Evolutionary conservation across 2,329 filamentous ascomycete species (phyloP), one percentile per base, ranked within the genome.

Genomic region (Alternaria burnsii): DNA sequence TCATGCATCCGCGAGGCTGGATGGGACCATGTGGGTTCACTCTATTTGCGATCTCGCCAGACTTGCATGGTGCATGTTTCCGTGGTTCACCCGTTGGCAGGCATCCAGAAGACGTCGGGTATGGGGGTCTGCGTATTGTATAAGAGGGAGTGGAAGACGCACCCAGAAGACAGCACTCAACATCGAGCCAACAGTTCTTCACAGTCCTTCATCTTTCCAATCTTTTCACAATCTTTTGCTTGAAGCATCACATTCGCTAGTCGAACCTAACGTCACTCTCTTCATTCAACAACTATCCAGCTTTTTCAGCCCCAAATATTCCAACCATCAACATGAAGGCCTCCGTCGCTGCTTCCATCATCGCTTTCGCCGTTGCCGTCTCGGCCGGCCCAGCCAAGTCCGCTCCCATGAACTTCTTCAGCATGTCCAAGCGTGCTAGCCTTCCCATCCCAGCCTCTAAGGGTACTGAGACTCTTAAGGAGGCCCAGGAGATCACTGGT

Each of bases 301-400:
- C 56, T 62, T 18, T 63, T 58, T 52, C 52, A 62, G 59, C 44
- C 16, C 55, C 52, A 38, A 55, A 42, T 54, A 30, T 47, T 44
- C 34, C 55, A 12, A 52, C 52, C 34, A 59, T 64, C 71, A 75
- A 68, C 57, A 77, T 77, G 75, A 73, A 77, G 71, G 71, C 66
- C 68, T 71, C 69, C 50, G 44, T 70, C 52, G 41, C 65, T 52
- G 65, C 71, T 61, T 60, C 71, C 55, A 63, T 75, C 52, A 53
- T 74, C 40, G 72, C 69, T 55, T 62, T 76, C 48, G 71, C 64
- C 40, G 68, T 70, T 53, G 62, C 71, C 48, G 68, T 72, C 48
- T 61, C 72, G 42, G 76, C 76, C 40, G 52, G 69, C 42, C 71
- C 72, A 22, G 63, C 61, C 55, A 64, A 65, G 52, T 62, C 44